Evolutionary conservation across 148 eudicot genomes (phyloP), one percentile per base, ranked within the genome.

Genomic region (Cornus kousa): DNA sequence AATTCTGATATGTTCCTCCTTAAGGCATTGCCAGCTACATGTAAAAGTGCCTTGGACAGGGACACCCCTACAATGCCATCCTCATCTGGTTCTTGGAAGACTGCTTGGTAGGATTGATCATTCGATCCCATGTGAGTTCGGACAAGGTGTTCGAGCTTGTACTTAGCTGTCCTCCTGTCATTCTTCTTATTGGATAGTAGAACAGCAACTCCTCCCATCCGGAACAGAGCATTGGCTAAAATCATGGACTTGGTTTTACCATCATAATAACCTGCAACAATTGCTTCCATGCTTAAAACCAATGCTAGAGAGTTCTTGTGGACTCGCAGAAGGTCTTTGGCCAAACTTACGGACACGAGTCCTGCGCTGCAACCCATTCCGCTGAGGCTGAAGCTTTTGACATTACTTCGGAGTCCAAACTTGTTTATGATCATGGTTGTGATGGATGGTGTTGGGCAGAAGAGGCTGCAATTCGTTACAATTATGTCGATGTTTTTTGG

Each of bases 281-380:
- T 69, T 1, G 83, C 81, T 77, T 88, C 90, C 79, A 81, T 85
- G 79, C 88, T 88, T n/a, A 88, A 57, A 67, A 88, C 83, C n/a
- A 88, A 77, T 2, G 88, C 88, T 11, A 72, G 33, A 3, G 83
- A 83, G 78, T 83, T 83, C 68, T 79, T 78, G 55, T 85, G 82
- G 16, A 85, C 83, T 48, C 67, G 80, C 3, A 87, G 65, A 46
- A 82, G 84, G 66, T 87, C 87, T 67, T 85, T 82, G 7, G 87
- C 87, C 74, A 87, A 78, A 33, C 84, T 75, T n/a, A 87, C 19
- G 0, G 82, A 82, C 40, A 87, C 60, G 13, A 87, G 79, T 1
- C 89, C 89, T 1, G 87, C 89, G 59, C 89, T 77, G 71, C 89
- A 87, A 4, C 89, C 87, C 89, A 87, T 85, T 35, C 89, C 87